These are phyloP conservation scores for Cyberlindnera misumaiensis DNA, from an alignment of 805 yeast genomes.

Conservation along the genomic window DNA sequence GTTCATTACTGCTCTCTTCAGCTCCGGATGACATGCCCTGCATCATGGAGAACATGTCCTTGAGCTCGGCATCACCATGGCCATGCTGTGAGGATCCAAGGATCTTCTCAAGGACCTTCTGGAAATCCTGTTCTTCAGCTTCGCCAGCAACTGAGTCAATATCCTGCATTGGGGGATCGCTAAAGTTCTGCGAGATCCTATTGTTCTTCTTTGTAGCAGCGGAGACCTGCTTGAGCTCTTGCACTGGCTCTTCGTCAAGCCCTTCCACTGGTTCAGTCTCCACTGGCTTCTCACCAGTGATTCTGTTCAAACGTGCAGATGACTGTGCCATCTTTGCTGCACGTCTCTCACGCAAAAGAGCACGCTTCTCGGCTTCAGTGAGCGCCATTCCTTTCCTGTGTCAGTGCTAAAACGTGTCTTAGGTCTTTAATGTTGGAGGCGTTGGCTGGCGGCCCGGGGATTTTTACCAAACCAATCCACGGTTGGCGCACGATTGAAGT, in stretches of 20 bases:
- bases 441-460: no score
- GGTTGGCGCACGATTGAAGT: no score
- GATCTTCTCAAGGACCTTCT: constrained; percentile 15
- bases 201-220: constrained; percentile 1
- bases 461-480: no score
- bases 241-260: not conserved
- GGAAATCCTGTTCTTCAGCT: constrained; percentile 15
- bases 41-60: constrained; percentile 6
- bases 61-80: constrained; percentile 1
- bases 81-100: constrained; percentile 7
- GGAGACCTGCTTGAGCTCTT: not conserved
- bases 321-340: constrained; percentile 21
- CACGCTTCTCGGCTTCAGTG: constrained; percentile 23
- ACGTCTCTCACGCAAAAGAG: constrained; percentile 21
- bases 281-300: constrained; percentile 18
- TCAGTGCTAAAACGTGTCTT: no score
- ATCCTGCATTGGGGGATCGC: constrained; percentile 13
- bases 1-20: no score
- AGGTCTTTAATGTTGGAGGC: no score
- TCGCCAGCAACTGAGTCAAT: constrained; percentile 6
- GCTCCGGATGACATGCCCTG: constrained; percentile 1
- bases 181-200: constrained; percentile 17
- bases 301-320: constrained; percentile 16
- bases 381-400: constrained; percentile 6
- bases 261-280: constrained; percentile 2